A percentile compares a stretch with the other conserved stretches of the same genome.
These are phyloP conservation scores for Miscanthus sacchariflorus DNA, from an alignment of 202 grass and related monocot genomes.

Conservation along the genomic window DNA sequence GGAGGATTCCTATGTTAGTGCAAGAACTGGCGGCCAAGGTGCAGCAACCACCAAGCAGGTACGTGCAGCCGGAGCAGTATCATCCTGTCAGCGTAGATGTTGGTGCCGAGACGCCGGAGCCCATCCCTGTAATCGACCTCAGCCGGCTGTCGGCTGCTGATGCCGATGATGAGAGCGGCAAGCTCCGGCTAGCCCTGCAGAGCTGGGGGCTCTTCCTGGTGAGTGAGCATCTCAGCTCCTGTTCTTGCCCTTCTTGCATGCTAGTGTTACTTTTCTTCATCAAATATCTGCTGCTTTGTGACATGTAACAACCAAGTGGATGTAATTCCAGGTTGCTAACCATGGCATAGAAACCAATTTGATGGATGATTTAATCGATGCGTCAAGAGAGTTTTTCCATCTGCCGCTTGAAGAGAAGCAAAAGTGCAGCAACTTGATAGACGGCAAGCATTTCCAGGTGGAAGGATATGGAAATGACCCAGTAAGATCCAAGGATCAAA, in stretches of 20 bases:
- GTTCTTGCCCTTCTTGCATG: not conserved
- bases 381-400: conserved; percentile 50
- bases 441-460: conserved; percentile 51
- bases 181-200: conserved; percentile 47
- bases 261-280: conserved; percentile 1
- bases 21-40: conserved; percentile 42
- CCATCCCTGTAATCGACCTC: conserved; percentile 54
- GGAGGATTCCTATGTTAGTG: conserved; percentile 31
- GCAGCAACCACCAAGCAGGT: conserved; percentile 55
- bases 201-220: conserved; percentile 64
- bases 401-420: conserved; percentile 50
- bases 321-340: conserved; percentile 33
- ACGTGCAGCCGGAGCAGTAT: conserved; percentile 35
- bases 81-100: not conserved
- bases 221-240: conserved; percentile 12
- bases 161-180: conserved; percentile 27
- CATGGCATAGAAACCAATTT: conserved; percentile 42
- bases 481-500: conserved; percentile 44
- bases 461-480: conserved; percentile 67
- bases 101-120: conserved; percentile 4
- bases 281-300: not conserved
- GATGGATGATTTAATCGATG: conserved; percentile 48
- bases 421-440: conserved; percentile 52
- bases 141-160: conserved; percentile 39
- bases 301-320: not conserved